Evolutionary conservation across 2,329 filamentous ascomycete species (phyloP).

Genomic region (Fusarium virguliforme): DNA sequence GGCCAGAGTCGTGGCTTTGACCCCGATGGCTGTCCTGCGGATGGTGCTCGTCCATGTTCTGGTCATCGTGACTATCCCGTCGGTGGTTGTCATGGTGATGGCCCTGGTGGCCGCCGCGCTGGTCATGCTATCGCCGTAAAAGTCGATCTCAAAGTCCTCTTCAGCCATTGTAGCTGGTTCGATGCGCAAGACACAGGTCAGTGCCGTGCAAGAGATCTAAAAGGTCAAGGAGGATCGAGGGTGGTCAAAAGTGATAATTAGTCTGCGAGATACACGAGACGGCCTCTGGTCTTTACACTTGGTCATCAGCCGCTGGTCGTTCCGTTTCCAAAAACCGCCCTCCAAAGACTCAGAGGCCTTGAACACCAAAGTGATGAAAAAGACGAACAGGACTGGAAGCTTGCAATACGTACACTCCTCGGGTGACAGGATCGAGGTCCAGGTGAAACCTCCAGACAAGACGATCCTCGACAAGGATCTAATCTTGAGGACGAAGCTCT

Average conservation of each 20-base stretch:
- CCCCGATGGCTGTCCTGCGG: conserved; percentile 58
- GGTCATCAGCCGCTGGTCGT: conserved; percentile 48
- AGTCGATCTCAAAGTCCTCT: conserved; percentile 81
- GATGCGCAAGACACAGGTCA: conserved; percentile 37
- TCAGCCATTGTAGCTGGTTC: conserved; percentile 71
- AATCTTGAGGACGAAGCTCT: conserved; percentile 75
- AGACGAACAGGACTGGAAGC: conserved; percentile 58
- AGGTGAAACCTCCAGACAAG: conserved; percentile 42
- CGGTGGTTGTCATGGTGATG: conserved; percentile 50
- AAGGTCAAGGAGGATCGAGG: conserved; percentile 21
- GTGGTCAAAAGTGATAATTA: conserved; percentile 50
- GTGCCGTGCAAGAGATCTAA: conserved; percentile 33
- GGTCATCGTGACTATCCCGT: conserved; percentile 55
- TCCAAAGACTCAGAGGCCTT: conserved; percentile 27
- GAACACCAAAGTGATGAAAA: conserved; percentile 41
- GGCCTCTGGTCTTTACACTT: conserved; percentile 47
- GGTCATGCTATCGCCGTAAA: conserved; percentile 75
- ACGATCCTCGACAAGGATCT: conserved; percentile 45
- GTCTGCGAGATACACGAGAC: conserved; percentile 50
- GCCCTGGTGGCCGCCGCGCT: conserved; percentile 51
- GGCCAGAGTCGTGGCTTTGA: conserved; percentile 59
- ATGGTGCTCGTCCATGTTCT: conserved; percentile 61
- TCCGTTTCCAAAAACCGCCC: conserved; percentile 38
- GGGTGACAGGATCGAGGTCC: conserved; percentile 44
- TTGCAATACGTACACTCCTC: conserved; percentile 72